phyloP scores from a whole-genome alignment of 140 eudicot species.

The Bidens hawaiensis region DNA sequence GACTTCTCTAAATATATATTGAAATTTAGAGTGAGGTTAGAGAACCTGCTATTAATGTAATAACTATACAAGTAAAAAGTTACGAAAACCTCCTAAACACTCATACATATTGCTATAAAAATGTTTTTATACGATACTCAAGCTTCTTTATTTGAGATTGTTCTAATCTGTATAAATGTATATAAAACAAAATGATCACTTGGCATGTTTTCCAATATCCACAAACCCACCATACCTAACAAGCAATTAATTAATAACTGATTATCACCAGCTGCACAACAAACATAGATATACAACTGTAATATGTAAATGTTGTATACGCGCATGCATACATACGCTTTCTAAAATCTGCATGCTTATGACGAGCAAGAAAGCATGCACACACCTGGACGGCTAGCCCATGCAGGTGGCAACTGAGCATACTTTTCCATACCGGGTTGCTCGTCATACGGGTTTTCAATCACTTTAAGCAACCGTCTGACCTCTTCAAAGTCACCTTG shows the following conservation, averaged over 20 bases:
- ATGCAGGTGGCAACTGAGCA: slow-evolving; percentile 95
- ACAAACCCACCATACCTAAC: neutral
- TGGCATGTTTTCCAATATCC: too few relatives aligned
- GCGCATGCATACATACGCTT: slow-evolving; percentile 4
- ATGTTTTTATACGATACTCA: too few relatives aligned
- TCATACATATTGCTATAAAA: too few relatives aligned
- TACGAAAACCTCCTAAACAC: too few relatives aligned
- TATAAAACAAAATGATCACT: too few relatives aligned
- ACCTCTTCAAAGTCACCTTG: slow-evolving; percentile 88
- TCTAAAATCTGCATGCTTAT: slow-evolving; percentile 17
- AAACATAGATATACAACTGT: slow-evolving; percentile 9
- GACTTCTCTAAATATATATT: too few relatives aligned
- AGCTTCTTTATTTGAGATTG: too few relatives aligned
- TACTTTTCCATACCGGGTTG: slow-evolving; percentile 98
- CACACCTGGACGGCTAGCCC: slow-evolving; percentile 99
- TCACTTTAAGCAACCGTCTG: slow-evolving; percentile 66
- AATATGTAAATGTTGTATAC: slow-evolving; percentile 5
- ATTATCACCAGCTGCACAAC: neutral
- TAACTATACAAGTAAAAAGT: too few relatives aligned
- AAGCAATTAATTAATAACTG: neutral
- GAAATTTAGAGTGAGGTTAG: too few relatives aligned
- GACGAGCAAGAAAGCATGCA: slow-evolving; percentile 99
- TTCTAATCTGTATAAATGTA: too few relatives aligned
- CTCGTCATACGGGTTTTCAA: slow-evolving; percentile 80
- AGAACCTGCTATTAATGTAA: too few relatives aligned